Base-by-base conservation (phyloP, 108 stramenopile genomes). In the Asterionellopsis glacialis region DNA sequence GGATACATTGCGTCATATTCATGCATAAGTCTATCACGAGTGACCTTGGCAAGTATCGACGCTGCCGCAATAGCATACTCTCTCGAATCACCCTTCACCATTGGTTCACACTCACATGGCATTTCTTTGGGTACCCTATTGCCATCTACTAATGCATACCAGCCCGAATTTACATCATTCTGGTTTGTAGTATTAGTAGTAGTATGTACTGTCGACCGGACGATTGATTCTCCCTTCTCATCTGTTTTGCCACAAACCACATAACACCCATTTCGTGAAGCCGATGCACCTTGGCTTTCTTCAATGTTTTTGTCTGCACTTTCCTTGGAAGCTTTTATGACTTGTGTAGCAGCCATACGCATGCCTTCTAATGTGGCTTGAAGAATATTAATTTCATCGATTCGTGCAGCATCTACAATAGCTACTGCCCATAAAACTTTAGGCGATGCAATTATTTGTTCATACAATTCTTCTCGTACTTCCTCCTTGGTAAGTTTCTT, bases 381-480 rank as follows among this genome's bases (percentile, higher is more conserved):
- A 41, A 99, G 79, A 60, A 99, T 99, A 64, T 99, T 99, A 47
- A 98, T 79, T 77, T 93, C 82, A 72, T 99, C 99, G 76, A 99
- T 98, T n/a, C 77, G 51, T 25, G 63, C 49, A 9, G 94, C 93
- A 65, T 86, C 87, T 0, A 91, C 75, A 27, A 94, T 73, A 15
- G 86, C 74, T 3, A 90, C 83, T 6, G 90, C 89, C 74, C 77
- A 99, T n/a, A 63, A 61, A 33, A 96, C 80, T 25, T 81, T 69
- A 6, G 77, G 79, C 28, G 77, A 61, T 0, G 57, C 40, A 0
- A 74, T 39, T 33, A 85, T 53, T 7, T 45, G 15, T 50, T 74
- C 60, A 47, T 65, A 84, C 28, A 84, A 49, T 59, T 56, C 51
- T 61, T 84, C 79, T 40, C 79, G 73, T 1, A 77, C 79, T 12